phyloP scores from a whole-genome alignment of 148 eudicot species.

The Bassia scoparia region DNA sequence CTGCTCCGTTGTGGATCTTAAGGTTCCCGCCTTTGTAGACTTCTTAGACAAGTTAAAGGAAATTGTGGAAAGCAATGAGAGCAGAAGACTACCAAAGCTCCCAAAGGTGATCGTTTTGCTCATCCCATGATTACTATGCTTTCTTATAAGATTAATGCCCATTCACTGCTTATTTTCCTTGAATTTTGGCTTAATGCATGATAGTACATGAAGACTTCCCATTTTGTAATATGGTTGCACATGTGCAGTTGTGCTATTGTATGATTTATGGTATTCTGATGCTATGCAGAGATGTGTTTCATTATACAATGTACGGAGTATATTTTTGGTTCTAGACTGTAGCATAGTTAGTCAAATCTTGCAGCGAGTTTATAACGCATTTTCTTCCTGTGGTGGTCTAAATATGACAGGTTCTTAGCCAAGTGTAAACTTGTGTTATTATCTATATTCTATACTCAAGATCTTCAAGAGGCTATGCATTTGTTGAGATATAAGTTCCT shows the following conservation, averaged over 20 bases:
- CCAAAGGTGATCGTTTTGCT: constrained; percentile 53
- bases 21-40: constrained; percentile 36
- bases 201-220: background rate
- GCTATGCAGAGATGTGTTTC: background rate
- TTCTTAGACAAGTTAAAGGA: constrained; percentile 65
- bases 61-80: constrained; percentile 89
- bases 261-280: background rate
- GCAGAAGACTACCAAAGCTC: constrained; percentile 84
- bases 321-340: background rate
- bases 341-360: background rate
- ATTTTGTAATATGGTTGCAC: background rate
- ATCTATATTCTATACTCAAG: background rate
- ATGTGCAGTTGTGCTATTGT: background rate
- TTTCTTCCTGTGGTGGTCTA: background rate
- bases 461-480: background rate
- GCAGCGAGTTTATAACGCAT: background rate
- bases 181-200: background rate
- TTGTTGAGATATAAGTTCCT: background rate
- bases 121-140: background rate
- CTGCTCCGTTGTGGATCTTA: constrained; percentile 49
- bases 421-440: background rate
- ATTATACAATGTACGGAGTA: no score
- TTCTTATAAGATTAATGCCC: background rate
- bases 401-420: background rate
- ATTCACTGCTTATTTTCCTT: background rate